Percentiles rank a stretch among this genome's conserved stretches.
These are phyloP conservation scores for Thelephora aurantiotincta DNA, from an alignment of 768 basidiomycete genomes.

Conservation along the genomic window DNA sequence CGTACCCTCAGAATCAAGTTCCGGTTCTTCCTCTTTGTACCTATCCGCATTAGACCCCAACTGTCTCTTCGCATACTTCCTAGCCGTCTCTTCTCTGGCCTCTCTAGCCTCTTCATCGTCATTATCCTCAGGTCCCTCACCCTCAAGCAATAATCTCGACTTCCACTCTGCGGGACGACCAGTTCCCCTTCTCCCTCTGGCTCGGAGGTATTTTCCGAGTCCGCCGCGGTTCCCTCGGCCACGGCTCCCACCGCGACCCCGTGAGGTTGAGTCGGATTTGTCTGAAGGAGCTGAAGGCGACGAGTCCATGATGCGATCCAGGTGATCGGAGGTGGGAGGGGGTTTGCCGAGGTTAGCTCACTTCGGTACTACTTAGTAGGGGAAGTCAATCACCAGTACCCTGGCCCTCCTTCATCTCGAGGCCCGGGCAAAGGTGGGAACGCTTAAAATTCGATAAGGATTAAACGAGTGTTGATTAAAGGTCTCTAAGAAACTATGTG, in stretches of 20 bases:
- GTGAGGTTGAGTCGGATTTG: not conserved
- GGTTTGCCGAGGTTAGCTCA: too few species aligned
- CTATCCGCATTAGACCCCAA: slow-evolving; percentile 62
- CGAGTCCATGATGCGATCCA: not conserved
- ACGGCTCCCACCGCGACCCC: slow-evolving; percentile 24
- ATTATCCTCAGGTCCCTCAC: slow-evolving; percentile 27
- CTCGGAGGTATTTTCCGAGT: slow-evolving; percentile 60
- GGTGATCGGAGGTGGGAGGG: not conserved
- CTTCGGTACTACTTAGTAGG: too few species aligned
- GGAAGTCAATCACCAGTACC: too few species aligned
- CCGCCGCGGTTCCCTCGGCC: slow-evolving; percentile 51
- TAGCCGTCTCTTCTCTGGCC: slow-evolving; percentile 11
- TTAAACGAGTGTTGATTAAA: too few species aligned
- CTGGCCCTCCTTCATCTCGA: too few species aligned
- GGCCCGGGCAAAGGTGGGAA: too few species aligned
- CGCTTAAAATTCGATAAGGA: too few species aligned
- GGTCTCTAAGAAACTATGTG: too few species aligned
- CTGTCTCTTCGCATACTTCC: slow-evolving; percentile 41
- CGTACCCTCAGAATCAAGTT: slow-evolving; percentile 59
- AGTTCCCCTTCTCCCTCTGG: slow-evolving; percentile 42
- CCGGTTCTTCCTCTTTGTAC: slow-evolving; percentile 56
- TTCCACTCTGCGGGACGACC: slow-evolving; percentile 57
- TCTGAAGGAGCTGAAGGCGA: not conserved
- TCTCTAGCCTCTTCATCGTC: slow-evolving; percentile 37
- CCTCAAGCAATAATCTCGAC: slow-evolving; percentile 47